Evolutionary conservation across 768 basidiomycete species (phyloP).

Genomic region (Boletus coccyginus): DNA sequence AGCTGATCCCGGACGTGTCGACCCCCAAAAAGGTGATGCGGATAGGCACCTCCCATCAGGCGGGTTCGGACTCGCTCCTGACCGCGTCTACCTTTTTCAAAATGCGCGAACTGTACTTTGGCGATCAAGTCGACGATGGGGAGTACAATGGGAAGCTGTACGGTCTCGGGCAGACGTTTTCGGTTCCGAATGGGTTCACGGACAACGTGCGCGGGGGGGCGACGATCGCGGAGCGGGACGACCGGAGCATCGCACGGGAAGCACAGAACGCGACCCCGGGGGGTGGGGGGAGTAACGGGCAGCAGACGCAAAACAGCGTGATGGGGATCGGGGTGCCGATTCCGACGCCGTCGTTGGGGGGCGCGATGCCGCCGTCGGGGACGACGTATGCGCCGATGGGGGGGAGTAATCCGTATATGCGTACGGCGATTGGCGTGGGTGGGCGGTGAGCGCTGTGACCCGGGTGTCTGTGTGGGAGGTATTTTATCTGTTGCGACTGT

Average conservation of each 20-base stretch:
- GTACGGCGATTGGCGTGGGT: constrained; percentile 54
- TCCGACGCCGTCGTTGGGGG: constrained; percentile 38
- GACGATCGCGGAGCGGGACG: constrained; percentile 81
- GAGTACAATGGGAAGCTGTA: constrained; percentile 84
- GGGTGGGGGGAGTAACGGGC: constrained; percentile 17
- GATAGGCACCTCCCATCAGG: constrained; percentile 90
- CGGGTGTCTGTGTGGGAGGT: not conserved
- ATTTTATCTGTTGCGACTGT: constrained; percentile 19
- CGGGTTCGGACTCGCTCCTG: constrained; percentile 94
- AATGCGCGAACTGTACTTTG: constrained; percentile 90
- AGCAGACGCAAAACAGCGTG: constrained; percentile 37
- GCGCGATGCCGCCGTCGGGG: constrained; percentile 44
- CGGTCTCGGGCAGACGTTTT: constrained; percentile 79
- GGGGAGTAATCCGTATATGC: constrained; percentile 61
- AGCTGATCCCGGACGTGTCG: not conserved
- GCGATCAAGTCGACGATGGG: constrained; percentile 78
- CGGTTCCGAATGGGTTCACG: constrained; percentile 60
- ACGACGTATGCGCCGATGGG: constrained; percentile 61
- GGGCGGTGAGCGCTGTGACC: constrained; percentile 39
- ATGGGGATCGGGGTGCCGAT: constrained; percentile 48
- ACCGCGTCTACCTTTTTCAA: constrained; percentile 96
- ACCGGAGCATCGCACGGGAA: constrained; percentile 49
- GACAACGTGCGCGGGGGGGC: constrained; percentile 68
- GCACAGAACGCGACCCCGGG: constrained; percentile 59
- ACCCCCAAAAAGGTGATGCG: constrained; percentile 63